Evolutionary conservation across 495 filamentous ascomycete genomes (phyloP), one percentile per base, ranked within the genome.

Genomic region (Aspergillus diversus): DNA sequence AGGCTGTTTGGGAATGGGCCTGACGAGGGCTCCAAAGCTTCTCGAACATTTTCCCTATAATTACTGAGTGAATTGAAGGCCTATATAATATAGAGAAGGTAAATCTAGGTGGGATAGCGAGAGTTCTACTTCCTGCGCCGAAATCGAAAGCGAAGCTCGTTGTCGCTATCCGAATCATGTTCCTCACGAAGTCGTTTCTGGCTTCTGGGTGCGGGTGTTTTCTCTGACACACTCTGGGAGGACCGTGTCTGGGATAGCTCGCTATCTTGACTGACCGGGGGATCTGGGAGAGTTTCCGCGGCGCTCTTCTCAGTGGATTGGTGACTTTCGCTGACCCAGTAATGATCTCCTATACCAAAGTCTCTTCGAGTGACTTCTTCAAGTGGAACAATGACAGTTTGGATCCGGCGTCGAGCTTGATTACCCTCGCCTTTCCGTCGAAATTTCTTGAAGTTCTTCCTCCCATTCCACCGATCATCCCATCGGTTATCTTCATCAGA

Each of bases 361-460:
- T 89, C 87, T 65, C 90, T 92, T 54, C 85, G 83, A 63, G 86
- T 88, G 3, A 90, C 89, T 68, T 94, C 92, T 62, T 95, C 91
- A 15, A 97, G 77, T 0, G 82, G 80, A 33, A 97, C 88, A 49
- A 96, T 92, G 32, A 94, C 86, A 27, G 80, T 81, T 59, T 83
- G 80, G 5, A 82, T 81, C 64, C 63, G 83, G 65, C 65, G 78
- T 51, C 69, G 83, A 70, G 67, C 69, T 60, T 66, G 72, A 17
- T 61, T 66, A 6, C 81, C 75, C 1, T 80, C 81, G 4, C 83
- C 86, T 51, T 85, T 84, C 59, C 86, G 84, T 5, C 86, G 84
- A 66, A 99, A 99, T 65, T 85, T 89, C 75, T 99, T 99, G 80
- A 97, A 99, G 66, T 99, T 98, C 76, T 92, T 96, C 6, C 94